Conservation (phyloP, 2,329 filamentous ascomycete species). For the Cercospora janseana region DNA sequence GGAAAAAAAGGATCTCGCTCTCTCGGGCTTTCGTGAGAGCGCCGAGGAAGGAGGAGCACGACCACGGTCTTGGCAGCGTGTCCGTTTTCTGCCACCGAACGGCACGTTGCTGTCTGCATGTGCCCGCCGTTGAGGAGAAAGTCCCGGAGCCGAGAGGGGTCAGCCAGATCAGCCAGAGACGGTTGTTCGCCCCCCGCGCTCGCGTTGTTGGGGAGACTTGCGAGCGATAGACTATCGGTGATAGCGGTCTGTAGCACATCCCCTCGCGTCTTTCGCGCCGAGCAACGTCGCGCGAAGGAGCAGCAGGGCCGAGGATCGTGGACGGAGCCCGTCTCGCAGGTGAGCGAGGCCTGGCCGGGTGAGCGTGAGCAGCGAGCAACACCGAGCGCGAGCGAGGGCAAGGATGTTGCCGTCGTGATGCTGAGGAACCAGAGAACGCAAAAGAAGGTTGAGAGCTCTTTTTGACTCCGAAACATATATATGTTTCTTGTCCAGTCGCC, state of each 20-base stretch:
- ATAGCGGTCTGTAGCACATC: conserved; percentile 3
- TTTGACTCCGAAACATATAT: conserved; percentile 11
- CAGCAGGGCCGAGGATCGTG: neutral
- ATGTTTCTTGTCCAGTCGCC: conserved; percentile 4
- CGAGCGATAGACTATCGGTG: too few species aligned
- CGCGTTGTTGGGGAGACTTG: too few species aligned
- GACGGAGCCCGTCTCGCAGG: too few species aligned
- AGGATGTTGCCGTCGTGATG: too few species aligned
- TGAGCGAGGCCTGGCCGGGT: too few species aligned
- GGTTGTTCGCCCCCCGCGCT: too few species aligned
- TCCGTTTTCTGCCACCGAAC: conserved; percentile 9
- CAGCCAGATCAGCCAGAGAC: neutral
- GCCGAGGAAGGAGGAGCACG: too few species aligned
- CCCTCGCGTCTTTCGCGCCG: conserved; percentile 1
- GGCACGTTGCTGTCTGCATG: neutral
- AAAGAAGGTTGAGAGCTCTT: neutral
- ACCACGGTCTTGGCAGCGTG: neutral
- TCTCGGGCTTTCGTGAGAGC: neutral
- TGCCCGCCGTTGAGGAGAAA: neutral
- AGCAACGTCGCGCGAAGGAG: conserved; percentile 2
- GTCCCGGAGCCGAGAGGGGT: conserved; percentile 6
- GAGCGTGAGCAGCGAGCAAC: too few species aligned
- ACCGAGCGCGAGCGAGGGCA: too few species aligned
- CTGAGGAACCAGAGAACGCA: too few species aligned
- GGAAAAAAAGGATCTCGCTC: conserved; percentile 4